Conservation (phyloP, 192 early-diverging fungal genomes). For the Backusella parvicylindrica region DNA sequence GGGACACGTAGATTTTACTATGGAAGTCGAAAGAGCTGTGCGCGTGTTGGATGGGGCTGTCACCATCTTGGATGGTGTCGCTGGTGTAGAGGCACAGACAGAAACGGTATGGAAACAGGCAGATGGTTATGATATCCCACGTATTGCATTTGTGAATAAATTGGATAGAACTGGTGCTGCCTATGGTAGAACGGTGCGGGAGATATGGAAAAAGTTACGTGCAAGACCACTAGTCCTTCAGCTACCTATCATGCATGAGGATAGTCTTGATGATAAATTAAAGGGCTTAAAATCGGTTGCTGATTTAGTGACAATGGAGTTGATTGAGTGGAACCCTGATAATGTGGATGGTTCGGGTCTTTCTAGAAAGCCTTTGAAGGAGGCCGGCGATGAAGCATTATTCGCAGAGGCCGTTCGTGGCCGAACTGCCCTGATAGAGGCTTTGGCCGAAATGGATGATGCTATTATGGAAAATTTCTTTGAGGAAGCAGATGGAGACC, state of each 20-base stretch:
- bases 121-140: conserved; percentile 73
- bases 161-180: conserved; percentile 86
- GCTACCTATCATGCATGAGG: conserved; percentile 56
- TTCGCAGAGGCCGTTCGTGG: conserved; percentile 50
- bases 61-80: conserved; percentile 89
- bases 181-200: conserved; percentile 55
- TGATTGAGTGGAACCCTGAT: conserved; percentile 57
- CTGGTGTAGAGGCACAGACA: conserved; percentile 98
- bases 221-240: conserved; percentile 69
- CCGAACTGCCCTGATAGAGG: conserved; percentile 73
- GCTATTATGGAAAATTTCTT: conserved; percentile 82
- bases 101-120: conserved; percentile 92
- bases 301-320: conserved; percentile 74
- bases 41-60: conserved; percentile 95
- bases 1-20: conserved; percentile 94
- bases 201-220: conserved; percentile 55
- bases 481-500: conserved; percentile 67
- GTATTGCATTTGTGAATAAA: conserved; percentile 93
- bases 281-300: conserved; percentile 60
- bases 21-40: conserved; percentile 91
- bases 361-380: conserved; percentile 28
- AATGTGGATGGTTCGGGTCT: conserved; percentile 40
- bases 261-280: conserved; percentile 35
- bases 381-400: conserved; percentile 31
- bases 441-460: conserved; percentile 80